Evolutionary conservation across 129 eudicot genomes (phyloP), one percentile per base, ranked within the genome.

Genomic region (Flaveria brownii): DNA sequence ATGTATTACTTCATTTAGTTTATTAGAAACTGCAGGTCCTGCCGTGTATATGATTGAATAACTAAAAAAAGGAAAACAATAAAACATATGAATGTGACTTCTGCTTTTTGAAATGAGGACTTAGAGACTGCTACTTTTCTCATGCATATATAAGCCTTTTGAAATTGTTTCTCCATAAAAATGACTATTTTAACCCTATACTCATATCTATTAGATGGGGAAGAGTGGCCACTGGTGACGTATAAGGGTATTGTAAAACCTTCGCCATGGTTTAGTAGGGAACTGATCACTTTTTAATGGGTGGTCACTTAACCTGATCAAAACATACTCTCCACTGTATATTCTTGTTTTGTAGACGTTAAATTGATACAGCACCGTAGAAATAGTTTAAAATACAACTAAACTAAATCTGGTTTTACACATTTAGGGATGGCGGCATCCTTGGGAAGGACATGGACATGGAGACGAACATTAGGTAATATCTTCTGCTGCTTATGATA

Each of bases 361-460:
- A 52, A 56, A 68, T 56, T 13, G 70, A 14, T 23, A 20, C 14
- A n/a, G 54, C 59, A 22, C 16, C 26, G n/a, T 16, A 52, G 7
- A 43, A 16, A 1, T 33, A 57, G 68, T n/a, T 33, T 50, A 11
- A 26, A 39, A 20, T 85, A 45, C 22, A 1, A 2, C 70, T 15
- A 46, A 51, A 23, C 26, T 76, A 16, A 33, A 51, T 26, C 70
- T 45, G 12, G 17, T 47, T 50, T 10, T 77, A 8, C 41, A 14
- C 60, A 64, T 26, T 72, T 73, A 89, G 96, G 96, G 96, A 68
- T 89, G 92, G 96, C 63, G 92, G 75, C 96, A 90, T 78, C 96
- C 96, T 25, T 90, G 96, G 96, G 96, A 90, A 23, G 96, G 96
- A 41, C 96, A 60, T 74, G 95, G 87, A 62, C 83, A 77, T 52